Percentiles rank a stretch among this genome's conserved stretches.
These are phyloP conservation scores for Aspergillus quadricinctus DNA, from an alignment of 2,329 filamentous ascomycete species.

Conservation along the genomic window DNA sequence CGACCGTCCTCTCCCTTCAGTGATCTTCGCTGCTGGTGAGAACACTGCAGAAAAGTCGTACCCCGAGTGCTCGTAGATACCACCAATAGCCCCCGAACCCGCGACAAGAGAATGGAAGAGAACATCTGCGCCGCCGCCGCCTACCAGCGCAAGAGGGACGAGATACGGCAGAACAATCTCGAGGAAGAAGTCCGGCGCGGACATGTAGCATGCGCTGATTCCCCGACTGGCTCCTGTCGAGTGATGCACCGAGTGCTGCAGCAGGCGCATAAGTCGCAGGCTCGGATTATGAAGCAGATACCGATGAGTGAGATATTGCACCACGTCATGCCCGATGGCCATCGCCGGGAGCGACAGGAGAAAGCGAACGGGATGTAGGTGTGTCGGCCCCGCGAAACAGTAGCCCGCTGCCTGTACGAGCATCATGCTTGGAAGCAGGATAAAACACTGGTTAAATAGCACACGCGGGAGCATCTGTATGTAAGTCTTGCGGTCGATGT, in stretches of 20 bases:
- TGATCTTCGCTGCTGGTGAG: neutral
- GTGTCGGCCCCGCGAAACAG: neutral
- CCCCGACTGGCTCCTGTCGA: neutral
- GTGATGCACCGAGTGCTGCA: neutral
- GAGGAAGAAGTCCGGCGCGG: neutral
- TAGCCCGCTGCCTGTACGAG: neutral
- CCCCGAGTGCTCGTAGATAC: neutral
- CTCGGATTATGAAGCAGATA: neutral
- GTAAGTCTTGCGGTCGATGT: neutral
- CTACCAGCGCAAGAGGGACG: neutral
- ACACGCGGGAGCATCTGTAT: neutral
- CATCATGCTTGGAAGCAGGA: neutral
- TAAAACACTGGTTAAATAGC: neutral
- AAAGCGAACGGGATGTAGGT: neutral
- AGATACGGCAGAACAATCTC: neutral
- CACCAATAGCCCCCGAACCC: neutral
- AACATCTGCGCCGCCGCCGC: neutral
- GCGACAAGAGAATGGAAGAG: neutral
- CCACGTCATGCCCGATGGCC: neutral
- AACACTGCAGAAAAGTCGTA: neutral
- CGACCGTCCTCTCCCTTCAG: neutral
- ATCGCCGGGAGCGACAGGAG: neutral
- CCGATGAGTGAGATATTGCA: neutral
- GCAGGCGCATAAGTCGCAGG: neutral
- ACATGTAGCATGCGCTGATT: slow-evolving; percentile 1